Percentiles rank a stretch among this genome's conserved stretches.
Conservation (phyloP, 495 filamentous ascomycete species). For the Halenospora varia region DNA sequence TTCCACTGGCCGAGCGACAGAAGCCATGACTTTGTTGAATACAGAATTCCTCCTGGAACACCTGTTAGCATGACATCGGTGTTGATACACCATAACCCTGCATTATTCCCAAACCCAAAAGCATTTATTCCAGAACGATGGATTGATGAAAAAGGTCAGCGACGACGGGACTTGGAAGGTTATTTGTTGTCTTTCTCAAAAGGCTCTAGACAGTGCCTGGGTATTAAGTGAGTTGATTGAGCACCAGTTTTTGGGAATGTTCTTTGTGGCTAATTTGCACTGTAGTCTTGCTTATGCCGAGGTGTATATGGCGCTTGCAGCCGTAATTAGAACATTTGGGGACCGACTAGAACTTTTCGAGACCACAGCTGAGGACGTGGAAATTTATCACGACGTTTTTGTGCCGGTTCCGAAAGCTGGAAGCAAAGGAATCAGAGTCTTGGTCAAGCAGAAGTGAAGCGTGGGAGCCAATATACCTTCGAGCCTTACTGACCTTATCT, state of each 20-base stretch:
- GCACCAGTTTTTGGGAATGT: no score
- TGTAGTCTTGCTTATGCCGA: constrained; percentile 38
- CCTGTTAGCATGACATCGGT: constrained; percentile 39
- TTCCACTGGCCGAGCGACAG: no score
- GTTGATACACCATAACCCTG: constrained; percentile 34
- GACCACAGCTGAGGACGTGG: neutral
- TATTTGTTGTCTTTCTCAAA: constrained; percentile 40
- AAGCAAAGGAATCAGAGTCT: neutral
- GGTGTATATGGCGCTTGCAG: constrained; percentile 31
- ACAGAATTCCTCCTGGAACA: constrained; percentile 27
- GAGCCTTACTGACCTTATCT: no score
- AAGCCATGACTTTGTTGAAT: no score
- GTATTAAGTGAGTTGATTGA: no score
- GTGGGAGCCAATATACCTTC: no score
- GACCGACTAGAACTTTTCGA: constrained; percentile 13
- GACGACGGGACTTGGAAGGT: constrained; percentile 23
- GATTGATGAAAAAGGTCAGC: constrained; percentile 30
- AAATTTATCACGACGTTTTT: neutral
- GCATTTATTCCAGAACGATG: constrained; percentile 43
- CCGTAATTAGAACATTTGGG: constrained; percentile 35
- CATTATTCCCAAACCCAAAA: constrained; percentile 34
- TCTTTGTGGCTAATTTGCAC: no score
- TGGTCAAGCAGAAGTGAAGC: no score
- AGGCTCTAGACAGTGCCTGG: constrained; percentile 43
- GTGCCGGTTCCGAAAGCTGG: neutral